Percentiles rank a stretch among this genome's conserved stretches.
phyloP scores from a whole-genome alignment of 768 basidiomycete genomes.

The Mycena sanguinolenta region DNA sequence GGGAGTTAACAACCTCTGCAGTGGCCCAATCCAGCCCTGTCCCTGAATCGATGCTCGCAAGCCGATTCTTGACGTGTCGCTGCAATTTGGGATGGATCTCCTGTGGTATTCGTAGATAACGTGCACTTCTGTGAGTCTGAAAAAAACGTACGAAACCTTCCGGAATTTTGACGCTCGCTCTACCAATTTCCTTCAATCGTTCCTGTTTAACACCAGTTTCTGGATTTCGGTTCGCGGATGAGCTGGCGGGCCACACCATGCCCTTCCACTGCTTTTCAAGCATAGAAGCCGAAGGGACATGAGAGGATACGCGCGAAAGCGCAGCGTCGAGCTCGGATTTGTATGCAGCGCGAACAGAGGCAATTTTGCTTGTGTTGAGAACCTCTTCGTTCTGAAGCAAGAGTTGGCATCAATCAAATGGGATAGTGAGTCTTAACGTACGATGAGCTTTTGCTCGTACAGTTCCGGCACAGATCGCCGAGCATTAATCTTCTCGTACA shows the following conservation, averaged over 20 bases:
- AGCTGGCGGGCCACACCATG: slow-evolving; percentile 73
- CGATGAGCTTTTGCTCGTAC: slow-evolving; percentile 85
- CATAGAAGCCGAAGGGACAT: slow-evolving; percentile 66
- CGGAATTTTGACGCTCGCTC: slow-evolving; percentile 73
- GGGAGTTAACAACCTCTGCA: slow-evolving; percentile 71
- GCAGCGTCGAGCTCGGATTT: slow-evolving; percentile 74
- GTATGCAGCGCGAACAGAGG: slow-evolving; percentile 66
- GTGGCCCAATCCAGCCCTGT: slow-evolving; percentile 91
- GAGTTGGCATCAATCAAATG: background rate
- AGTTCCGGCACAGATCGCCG: slow-evolving; percentile 83
- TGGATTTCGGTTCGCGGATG: slow-evolving; percentile 59
- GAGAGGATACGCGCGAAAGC: slow-evolving; percentile 63
- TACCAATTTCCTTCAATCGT: slow-evolving; percentile 70
- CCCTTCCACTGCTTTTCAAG: slow-evolving; percentile 78
- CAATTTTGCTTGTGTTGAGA: slow-evolving; percentile 64
- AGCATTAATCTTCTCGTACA: slow-evolving; percentile 90
- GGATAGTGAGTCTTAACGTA: slow-evolving; percentile 50
- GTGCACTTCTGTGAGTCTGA: background rate
- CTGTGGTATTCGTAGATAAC: slow-evolving; percentile 51
- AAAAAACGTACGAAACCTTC: slow-evolving; percentile 71
- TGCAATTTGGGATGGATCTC: slow-evolving; percentile 85
- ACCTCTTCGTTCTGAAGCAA: slow-evolving; percentile 60
- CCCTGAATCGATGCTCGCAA: slow-evolving; percentile 77
- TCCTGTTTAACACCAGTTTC: slow-evolving; percentile 75
- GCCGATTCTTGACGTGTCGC: slow-evolving; percentile 82